Conservation (phyloP, 257 asterid species). For the Forsythia suspensa region DNA sequence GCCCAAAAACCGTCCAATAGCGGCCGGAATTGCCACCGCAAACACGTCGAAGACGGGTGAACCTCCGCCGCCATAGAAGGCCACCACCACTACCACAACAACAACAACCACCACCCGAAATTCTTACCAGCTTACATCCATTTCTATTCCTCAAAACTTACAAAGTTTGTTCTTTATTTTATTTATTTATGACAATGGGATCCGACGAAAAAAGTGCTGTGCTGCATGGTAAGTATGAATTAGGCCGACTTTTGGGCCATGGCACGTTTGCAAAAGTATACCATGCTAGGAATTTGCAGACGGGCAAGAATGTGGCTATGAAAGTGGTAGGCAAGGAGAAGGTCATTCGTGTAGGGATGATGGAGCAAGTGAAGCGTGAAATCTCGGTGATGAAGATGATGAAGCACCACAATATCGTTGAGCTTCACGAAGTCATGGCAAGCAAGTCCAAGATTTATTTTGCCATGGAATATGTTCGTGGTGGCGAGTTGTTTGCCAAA, state of each 20-base stretch:
- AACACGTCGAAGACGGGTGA: constrained; percentile 98
- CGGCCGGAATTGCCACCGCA: constrained; percentile 90
- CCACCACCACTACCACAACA: background rate
- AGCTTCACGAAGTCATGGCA: constrained; percentile 62
- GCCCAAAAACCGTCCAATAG: constrained; percentile 46
- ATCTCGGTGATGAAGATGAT: constrained; percentile 61
- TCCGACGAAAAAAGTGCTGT: constrained; percentile 64
- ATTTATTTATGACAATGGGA: constrained; percentile 28
- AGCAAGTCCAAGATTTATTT: constrained; percentile 56
- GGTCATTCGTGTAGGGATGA: constrained; percentile 55
- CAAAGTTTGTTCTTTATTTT: background rate
- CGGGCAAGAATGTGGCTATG: constrained; percentile 54
- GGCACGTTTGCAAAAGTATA: constrained; percentile 65
- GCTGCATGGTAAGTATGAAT: constrained; percentile 52
- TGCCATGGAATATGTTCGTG: constrained; percentile 52
- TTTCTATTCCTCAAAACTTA: background rate
- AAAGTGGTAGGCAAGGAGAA: constrained; percentile 59
- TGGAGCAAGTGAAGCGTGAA: constrained; percentile 63
- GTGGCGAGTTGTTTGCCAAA: constrained; percentile 53
- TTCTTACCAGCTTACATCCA: background rate
- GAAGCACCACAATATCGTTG: constrained; percentile 51
- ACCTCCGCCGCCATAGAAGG: background rate
- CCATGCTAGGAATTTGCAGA: constrained; percentile 40
- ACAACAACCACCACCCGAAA: background rate
- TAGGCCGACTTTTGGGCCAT: constrained; percentile 57